phyloP scores from a whole-genome alignment of 441 rosid species.

The Bruguiera hainesii region DNA sequence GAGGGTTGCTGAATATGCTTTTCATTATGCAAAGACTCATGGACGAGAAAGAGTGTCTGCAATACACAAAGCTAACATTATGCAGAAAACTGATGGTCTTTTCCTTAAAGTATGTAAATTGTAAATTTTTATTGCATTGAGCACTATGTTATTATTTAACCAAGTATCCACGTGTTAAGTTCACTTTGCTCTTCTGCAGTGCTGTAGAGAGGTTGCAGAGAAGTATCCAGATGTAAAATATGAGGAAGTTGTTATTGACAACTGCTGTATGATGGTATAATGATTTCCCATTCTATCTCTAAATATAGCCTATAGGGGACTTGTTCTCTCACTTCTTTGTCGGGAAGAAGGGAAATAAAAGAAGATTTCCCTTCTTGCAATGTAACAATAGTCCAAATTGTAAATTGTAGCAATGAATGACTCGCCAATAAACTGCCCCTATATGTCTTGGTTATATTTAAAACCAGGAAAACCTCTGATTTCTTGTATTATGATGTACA shows the following conservation, averaged over 20 bases:
- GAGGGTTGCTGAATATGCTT: slow-evolving; percentile 98
- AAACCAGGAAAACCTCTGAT: slow-evolving; percentile 10
- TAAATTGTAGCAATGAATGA: too few relatives aligned
- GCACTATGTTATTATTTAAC: background rate
- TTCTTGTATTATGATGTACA: slow-evolving; percentile 28
- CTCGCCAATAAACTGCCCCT: too few relatives aligned
- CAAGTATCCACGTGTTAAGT: background rate
- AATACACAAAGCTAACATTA: slow-evolving; percentile 95
- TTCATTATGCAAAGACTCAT: slow-evolving; percentile 88
- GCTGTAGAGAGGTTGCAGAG: slow-evolving; percentile 93
- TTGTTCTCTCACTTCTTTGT: background rate
- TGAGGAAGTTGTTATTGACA: slow-evolving; percentile 98
- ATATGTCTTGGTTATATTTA: too few relatives aligned
- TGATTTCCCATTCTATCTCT: slow-evolving; percentile 6
- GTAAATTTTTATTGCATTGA: background rate
- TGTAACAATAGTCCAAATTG: too few relatives aligned
- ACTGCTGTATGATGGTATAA: slow-evolving; percentile 98
- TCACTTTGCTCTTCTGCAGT: slow-evolving; percentile 41
- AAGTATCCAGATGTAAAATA: slow-evolving; percentile 93
- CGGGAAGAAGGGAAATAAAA: background rate
- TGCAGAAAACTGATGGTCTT: slow-evolving; percentile 99
- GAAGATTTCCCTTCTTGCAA: background rate
- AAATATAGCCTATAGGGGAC: background rate
- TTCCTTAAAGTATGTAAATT: slow-evolving; percentile 71
- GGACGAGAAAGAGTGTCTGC: slow-evolving; percentile 96